Base-by-base conservation (phyloP, 306 rosid species). In the Canavalia gladiata region DNA sequence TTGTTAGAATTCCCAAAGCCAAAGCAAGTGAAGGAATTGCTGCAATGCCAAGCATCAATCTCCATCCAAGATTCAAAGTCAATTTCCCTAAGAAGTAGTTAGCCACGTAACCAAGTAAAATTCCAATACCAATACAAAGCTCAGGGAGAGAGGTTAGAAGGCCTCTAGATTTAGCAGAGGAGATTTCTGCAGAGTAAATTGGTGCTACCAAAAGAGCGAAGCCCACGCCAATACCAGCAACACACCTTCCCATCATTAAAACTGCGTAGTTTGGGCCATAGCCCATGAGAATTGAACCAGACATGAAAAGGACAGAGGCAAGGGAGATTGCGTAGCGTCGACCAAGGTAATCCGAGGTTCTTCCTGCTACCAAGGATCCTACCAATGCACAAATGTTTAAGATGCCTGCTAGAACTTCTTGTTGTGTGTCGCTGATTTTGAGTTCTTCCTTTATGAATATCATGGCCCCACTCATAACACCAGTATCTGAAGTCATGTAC, bases 401-500 rank as follows among this genome's bases (percentile, higher is more conserved):
- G 49, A 93, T 93, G 4, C 90, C 98, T 9, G 91, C 94, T 0
- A 91, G 88, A 10, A 91, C 84, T 72, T 82, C 88, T 6, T 90
- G 89, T 77, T 90, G 89, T 3, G 73, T 63, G 25, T 93, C 97
- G 43, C 31, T 85, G 87, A 93, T 93, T 49, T 75, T 55, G 5
- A 93, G 82, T n/a, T 91, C 97, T 0, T 93, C 97, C 77, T 90
- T 75, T 50, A 93, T 93, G 88, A 90, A 93, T 66, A 93, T 71
- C 94, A 90, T 79, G 12, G 97, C 97, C 51, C 97, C 97, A 77
- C 96, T 90, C 97, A 93, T 93, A 1, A 93, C 97, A 12, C 96
- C 97, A 0, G 94, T 90, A 68, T 91, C 97, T 91, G 83, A 25
- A 83, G 8, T 68, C 76, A 66, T 6, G 42, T 29, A 6, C 6